Evolutionary conservation across 345 rosid species (phyloP), one percentile per base, ranked within the genome.

Genomic region (Noccaea caerulescens): DNA sequence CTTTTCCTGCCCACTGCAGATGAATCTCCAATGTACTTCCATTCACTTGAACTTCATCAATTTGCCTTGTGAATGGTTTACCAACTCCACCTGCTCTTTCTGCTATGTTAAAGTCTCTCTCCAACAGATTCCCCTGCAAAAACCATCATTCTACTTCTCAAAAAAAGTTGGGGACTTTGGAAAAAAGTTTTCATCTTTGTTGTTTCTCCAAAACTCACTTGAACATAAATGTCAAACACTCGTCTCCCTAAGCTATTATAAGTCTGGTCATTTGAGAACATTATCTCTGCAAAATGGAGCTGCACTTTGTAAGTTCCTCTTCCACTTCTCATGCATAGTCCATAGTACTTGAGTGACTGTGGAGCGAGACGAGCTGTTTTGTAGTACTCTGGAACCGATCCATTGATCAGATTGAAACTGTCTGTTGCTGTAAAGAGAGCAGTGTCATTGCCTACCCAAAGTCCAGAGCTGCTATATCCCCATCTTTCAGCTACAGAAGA

Each of bases 211-310:
- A 49, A 34, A 58, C 88, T 79, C 71, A 91, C 98, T 74, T 94
- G 97, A 55, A 94, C 82, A 6, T 89, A 80, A 8, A 89, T 84
- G 63, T 94, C 96, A 50, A 94, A 94, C 30, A 81, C 38, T 47
- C 99, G 86, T 46, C 62, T 77, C 10, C 99, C 96, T 5, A 83
- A 71, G 81, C 99, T 94, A 54, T 51, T 73, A 69, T 46, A 94
- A 7, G 78, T 74, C 73, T 73, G 53, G 36, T 84, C 83, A 58
- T 82, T 12, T 1, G 93, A 61, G 66, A 64, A 91, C 88, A 84
- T 87, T 34, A 94, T 89, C 79, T 94, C 99, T 12, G 99, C 92
- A 72, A 94, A 94, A 74, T 91, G 90, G 38, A 94, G 96, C 45
- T 68, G 61, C 18, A 91, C 87, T 43, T 76, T 86, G 59, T 91